Evolutionary conservation across 805 yeast species (phyloP).

Genomic region (Candida xyloterini): DNA sequence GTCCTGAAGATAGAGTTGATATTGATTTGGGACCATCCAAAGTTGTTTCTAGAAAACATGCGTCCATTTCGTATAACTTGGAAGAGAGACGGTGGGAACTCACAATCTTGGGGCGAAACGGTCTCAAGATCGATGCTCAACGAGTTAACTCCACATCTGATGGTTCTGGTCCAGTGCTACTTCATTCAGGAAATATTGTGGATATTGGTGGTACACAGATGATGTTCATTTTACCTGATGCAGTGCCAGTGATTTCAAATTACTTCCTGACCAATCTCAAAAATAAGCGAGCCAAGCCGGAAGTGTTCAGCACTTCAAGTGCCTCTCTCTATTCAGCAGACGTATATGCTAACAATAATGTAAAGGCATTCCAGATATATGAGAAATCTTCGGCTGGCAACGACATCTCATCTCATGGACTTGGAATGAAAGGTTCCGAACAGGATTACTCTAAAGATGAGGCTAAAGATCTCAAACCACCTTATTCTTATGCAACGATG

Average conservation of each 20-base stretch:
- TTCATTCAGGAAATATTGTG: constrained; percentile 83
- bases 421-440: constrained; percentile 22
- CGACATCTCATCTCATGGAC: constrained; percentile 10
- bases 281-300: constrained; percentile 25
- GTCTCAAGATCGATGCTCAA: constrained; percentile 83
- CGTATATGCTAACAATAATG: constrained; percentile 22
- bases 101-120: constrained; percentile 82
- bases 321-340: constrained; percentile 17
- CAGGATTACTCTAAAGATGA: constrained; percentile 83
- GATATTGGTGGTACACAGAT: constrained; percentile 98
- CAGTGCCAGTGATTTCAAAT: constrained; percentile 64
- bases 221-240: constrained; percentile 97
- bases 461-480: constrained; percentile 91
- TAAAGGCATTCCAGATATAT: constrained; percentile 55
- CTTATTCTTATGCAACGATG: constrained; percentile 96
- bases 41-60: constrained; percentile 93
- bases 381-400: constrained; percentile 34
- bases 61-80: constrained; percentile 74
- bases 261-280: constrained; percentile 40
- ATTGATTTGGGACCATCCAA: constrained; percentile 96
- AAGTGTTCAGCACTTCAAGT: constrained; percentile 12
- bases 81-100: constrained; percentile 83
- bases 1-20: constrained; percentile 44
- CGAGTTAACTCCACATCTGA: constrained; percentile 39
- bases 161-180: constrained; percentile 44